Percentiles rank a stretch among this genome's conserved stretches.
Conservation (phyloP, 1,139 yeast genomes). For the Meyerozyma athensensis region DNA sequence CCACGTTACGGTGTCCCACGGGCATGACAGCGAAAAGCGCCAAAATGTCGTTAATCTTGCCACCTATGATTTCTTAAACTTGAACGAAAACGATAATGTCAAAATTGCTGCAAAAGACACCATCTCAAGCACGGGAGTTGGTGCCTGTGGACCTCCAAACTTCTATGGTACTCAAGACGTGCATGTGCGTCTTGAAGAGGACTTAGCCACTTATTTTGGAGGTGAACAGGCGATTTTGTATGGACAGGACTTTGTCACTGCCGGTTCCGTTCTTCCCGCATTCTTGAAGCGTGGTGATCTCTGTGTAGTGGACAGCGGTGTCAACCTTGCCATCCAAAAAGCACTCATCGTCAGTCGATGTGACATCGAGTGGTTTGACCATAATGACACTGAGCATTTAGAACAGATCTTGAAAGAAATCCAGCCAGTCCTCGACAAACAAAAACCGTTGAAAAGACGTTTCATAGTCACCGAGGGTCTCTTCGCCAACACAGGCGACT, state of each 20-base stretch:
- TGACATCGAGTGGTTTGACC: slow-evolving; percentile 77
- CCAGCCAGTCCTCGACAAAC: slow-evolving; percentile 57
- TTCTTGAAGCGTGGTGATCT: slow-evolving; percentile 94
- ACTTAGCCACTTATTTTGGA: slow-evolving; percentile 68
- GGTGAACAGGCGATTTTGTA: slow-evolving; percentile 78
- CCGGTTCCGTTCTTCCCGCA: slow-evolving; percentile 95
- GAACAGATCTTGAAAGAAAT: slow-evolving; percentile 63
- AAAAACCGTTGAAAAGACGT: slow-evolving; percentile 76
- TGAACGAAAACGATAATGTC: slow-evolving; percentile 46
- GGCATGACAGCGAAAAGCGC: slow-evolving; percentile 11
- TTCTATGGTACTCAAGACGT: slow-evolving; percentile 95
- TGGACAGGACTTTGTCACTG: slow-evolving; percentile 89
- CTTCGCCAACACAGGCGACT: slow-evolving; percentile 77
- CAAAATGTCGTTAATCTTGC: slow-evolving; percentile 55
- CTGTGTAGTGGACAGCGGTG: slow-evolving; percentile 81
- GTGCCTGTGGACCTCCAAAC: slow-evolving; percentile 98
- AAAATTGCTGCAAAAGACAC: slow-evolving; percentile 53
- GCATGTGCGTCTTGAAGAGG: slow-evolving; percentile 76
- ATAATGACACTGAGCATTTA: slow-evolving; percentile 81
- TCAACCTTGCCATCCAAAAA: slow-evolving; percentile 75
- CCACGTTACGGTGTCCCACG: slow-evolving; percentile 29
- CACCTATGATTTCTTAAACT: slow-evolving; percentile 57
- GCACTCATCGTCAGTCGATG: slow-evolving; percentile 86
- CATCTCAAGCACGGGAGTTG: slow-evolving; percentile 79
- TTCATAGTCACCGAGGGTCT: slow-evolving; percentile 89